Evolutionary conservation across 768 basidiomycete genomes (phyloP).

Genomic region (Saitozyma sp.): DNA sequence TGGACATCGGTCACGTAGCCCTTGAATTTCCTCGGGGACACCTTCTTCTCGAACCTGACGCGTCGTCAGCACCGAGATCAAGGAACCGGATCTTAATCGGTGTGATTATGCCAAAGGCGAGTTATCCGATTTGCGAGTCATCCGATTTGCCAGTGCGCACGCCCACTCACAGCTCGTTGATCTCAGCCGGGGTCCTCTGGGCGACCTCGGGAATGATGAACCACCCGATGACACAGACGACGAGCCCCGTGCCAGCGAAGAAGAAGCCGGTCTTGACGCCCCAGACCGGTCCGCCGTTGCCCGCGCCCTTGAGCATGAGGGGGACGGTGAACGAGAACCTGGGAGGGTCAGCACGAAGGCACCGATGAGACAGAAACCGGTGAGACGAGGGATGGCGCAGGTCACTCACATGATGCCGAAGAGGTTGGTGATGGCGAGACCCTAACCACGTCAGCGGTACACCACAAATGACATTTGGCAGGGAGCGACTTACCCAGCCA

Average conservation of each 20-base stretch:
- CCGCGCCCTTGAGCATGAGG: constrained; percentile 8
- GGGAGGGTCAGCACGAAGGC: too few relatives aligned
- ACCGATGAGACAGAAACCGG: too few relatives aligned
- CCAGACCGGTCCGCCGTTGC: constrained; percentile 3
- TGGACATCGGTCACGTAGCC: constrained; percentile 19
- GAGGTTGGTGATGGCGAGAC: constrained; percentile 19
- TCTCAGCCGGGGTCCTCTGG: constrained; percentile 16
- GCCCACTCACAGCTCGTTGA: constrained; percentile 10
- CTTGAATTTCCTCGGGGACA: constrained; percentile 13
- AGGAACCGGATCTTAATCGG: too few relatives aligned
- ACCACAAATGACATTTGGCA: too few relatives aligned
- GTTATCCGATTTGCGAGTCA: too few relatives aligned
- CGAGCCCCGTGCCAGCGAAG: constrained; percentile 21
- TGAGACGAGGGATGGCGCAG: too few relatives aligned
- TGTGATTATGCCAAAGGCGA: too few relatives aligned
- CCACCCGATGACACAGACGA: constrained; percentile 24
- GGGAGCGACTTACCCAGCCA: background rate
- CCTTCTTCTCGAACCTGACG: constrained; percentile 8
- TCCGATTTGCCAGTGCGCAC: too few relatives aligned
- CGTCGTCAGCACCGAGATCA: too few relatives aligned
- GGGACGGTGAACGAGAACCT: constrained; percentile 20
- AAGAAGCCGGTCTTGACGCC: constrained; percentile 14
- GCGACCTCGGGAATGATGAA: constrained; percentile 27
- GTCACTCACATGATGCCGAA: constrained; percentile 28
- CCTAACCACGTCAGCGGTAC: background rate